phyloP scores from a whole-genome alignment of 805 yeast species.

The Candida nitratophila region DNA sequence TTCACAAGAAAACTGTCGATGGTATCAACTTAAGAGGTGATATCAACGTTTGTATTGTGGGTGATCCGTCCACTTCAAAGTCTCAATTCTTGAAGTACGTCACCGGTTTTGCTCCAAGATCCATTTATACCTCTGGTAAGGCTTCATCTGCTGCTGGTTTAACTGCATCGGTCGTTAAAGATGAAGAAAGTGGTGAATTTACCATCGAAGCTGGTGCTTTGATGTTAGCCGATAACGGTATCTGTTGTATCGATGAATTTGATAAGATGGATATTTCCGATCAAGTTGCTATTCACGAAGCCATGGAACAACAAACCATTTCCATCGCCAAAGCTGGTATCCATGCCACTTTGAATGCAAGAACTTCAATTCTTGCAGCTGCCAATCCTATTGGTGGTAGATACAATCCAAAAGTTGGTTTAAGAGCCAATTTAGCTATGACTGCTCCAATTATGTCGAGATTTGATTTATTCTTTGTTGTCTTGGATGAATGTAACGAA shows the following conservation, averaged over 20 bases:
- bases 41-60: conserved; percentile 86
- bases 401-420: conserved; percentile 78
- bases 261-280: conserved; percentile 95
- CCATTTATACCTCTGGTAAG: conserved; percentile 95
- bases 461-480: conserved; percentile 91
- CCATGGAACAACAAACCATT: conserved; percentile 99
- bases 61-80: conserved; percentile 96
- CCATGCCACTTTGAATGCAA: conserved; percentile 93
- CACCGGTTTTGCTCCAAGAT: conserved; percentile 83
- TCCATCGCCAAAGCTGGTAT: conserved; percentile 98
- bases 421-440: conserved; percentile 85
- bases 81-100: conserved; percentile 94
- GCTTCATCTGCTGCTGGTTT: conserved; percentile 98
- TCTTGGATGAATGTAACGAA: conserved; percentile 91
- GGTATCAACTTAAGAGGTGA: conserved; percentile 84
- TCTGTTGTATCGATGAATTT: conserved; percentile 97
- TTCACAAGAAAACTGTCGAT: conserved; percentile 88
- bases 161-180: conserved; percentile 50
- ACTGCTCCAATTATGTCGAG: conserved; percentile 99
- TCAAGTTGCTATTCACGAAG: conserved; percentile 98
- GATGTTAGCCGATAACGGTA: conserved; percentile 97
- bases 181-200: conserved; percentile 50
- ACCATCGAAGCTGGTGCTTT: conserved; percentile 98
- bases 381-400: conserved; percentile 98
- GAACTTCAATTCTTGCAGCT: conserved; percentile 96